phyloP scores from a whole-genome alignment of 805 yeast genomes.

The Ogataea glucozyma region DNA sequence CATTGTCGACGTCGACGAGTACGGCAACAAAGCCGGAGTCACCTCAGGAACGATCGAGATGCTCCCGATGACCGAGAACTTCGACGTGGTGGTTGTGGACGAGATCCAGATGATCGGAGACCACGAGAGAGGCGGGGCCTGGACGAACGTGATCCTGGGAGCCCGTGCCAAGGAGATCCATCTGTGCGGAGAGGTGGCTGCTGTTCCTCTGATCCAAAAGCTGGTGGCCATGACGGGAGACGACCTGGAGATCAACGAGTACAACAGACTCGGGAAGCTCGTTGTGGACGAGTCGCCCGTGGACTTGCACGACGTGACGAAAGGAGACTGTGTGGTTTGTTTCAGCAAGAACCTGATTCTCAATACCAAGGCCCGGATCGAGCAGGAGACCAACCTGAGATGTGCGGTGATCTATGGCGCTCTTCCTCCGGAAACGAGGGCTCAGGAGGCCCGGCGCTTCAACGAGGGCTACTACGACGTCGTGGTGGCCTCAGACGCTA shows the following conservation, averaged over 20 bases:
- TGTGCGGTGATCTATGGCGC: slow-evolving; percentile 96
- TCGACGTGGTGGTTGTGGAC: slow-evolving; percentile 90
- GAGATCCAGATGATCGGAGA: slow-evolving; percentile 96
- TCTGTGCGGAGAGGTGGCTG: slow-evolving; percentile 89
- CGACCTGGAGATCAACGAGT: slow-evolving; percentile 64
- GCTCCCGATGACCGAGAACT: slow-evolving; percentile 66
- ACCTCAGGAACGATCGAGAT: slow-evolving; percentile 93
- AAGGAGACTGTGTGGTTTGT: slow-evolving; percentile 89
- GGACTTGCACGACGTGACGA: slow-evolving; percentile 41
- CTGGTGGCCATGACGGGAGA: slow-evolving; percentile 77
- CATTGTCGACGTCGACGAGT: slow-evolving; percentile 62
- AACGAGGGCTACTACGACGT: slow-evolving; percentile 78
- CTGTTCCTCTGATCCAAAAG: slow-evolving; percentile 64
- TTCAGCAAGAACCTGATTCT: slow-evolving; percentile 77
- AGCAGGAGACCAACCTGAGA: slow-evolving; percentile 55
- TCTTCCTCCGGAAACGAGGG: slow-evolving; percentile 91
- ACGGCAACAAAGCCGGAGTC: slow-evolving; percentile 71
- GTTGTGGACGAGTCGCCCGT: slow-evolving; percentile 48
- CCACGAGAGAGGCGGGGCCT: slow-evolving; percentile 79
- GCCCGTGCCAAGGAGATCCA: slow-evolving; percentile 84
- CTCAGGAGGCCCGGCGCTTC: slow-evolving; percentile 77
- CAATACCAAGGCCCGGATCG: slow-evolving; percentile 68
- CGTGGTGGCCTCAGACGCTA: slow-evolving; percentile 94
- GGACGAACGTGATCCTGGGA: slow-evolving; percentile 91
- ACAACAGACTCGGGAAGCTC: slow-evolving; percentile 74